Evolutionary conservation across 306 rosid genomes (phyloP).

Genomic region (Hippophae gyantsensis): DNA sequence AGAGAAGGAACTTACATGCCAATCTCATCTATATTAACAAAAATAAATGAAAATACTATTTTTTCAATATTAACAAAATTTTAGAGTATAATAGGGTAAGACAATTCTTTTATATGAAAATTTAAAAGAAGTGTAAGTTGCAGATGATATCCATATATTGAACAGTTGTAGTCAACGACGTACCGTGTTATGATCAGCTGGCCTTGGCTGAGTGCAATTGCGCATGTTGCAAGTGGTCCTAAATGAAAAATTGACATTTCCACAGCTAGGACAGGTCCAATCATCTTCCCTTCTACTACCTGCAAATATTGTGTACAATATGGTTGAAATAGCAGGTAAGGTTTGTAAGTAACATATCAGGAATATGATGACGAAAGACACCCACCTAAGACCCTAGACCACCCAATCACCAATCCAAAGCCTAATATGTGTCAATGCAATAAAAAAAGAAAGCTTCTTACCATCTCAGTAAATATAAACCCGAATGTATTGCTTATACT

Average conservation of each 20-base stretch:
- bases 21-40: no score
- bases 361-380: neutral
- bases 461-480: no score
- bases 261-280: constrained; percentile 98
- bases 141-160: neutral
- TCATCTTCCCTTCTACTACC: constrained; percentile 99
- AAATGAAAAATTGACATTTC: constrained; percentile 94
- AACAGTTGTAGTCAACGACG: constrained; percentile 6
- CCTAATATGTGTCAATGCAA: no score
- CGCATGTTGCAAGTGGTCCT: constrained; percentile 99
- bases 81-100: no score
- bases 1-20: no score
- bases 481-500: no score
- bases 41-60: no score
- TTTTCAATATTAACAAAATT: no score
- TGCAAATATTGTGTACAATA: constrained; percentile 24
- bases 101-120: no score
- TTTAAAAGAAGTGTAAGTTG: neutral
- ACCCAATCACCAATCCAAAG: no score
- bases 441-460: no score
- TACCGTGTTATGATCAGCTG: constrained; percentile 87
- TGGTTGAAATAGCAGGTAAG: neutral
- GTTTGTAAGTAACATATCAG: neutral
- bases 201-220: constrained; percentile 98
- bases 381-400: no score